Evolutionary conservation across 1,284 basidiomycete species (phyloP), one percentile per base, ranked within the genome.

Genomic region (Cystobasidium sp.): DNA sequence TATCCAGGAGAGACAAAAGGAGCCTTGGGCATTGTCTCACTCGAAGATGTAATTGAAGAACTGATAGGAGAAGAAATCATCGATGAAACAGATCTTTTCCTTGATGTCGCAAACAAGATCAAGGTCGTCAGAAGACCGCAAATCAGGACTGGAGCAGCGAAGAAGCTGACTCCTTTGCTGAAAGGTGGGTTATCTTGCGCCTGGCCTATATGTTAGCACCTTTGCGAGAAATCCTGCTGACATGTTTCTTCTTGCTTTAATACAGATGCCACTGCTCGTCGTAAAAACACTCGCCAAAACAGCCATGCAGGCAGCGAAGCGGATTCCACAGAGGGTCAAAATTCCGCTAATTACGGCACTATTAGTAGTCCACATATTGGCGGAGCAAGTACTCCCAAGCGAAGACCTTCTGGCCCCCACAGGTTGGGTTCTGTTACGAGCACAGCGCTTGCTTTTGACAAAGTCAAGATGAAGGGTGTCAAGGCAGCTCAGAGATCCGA

Each of bases 41-140:
- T 83, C 46, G 83, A 83, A 77, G 85, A 85, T 75, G 83, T 85
- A 39, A 84, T 85, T 68, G 85, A 88, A 85, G 93, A 95, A 85
- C 92, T 94, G 77, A 91, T 93, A 22, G 68, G 59, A 55, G 62
- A 67, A 22, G 61, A 67, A 65, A 59, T 64, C 41, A 75, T 66
- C 53, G 70, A 70, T 39, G 65, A 80, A 62, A 79, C 79, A 18
- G 79, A 78, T 67, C 69, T 80, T n/a, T 78, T 77, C 63, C 77
- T 79, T 3, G 79, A 80, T 73, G 76, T 80, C 8, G 75, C 79
- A 67, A 77, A 75, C 72, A 78, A 78, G 69, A 77, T 78, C 61
- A 78, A 78, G 64, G 79, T 80, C 41, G 75, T 80, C 6, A 75
- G 79, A 14, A 77, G 75, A 22, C 79, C 78, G 6, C 70, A 76